Evolutionary conservation across 257 asterid species (phyloP).

Genomic region (Rauvolfia tetraphylla): DNA sequence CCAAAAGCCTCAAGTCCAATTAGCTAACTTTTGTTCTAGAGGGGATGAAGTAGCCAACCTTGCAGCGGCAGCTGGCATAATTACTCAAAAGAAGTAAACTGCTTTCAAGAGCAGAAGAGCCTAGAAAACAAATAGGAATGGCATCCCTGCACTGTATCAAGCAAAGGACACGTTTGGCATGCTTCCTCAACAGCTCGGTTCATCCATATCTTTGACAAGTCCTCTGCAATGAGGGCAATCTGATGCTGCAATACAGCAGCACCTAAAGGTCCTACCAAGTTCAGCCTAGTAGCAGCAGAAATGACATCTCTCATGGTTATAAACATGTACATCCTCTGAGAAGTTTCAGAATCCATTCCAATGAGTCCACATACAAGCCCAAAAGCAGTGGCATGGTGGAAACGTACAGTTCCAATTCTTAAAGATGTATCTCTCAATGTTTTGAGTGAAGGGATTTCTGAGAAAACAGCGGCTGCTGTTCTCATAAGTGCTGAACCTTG

Average conservation of each 20-base stretch:
- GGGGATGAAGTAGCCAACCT: neutral
- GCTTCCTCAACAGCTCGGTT: constrained; percentile 71
- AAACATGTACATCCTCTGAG: constrained; percentile 77
- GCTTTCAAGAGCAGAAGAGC: constrained; percentile 73
- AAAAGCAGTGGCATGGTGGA: constrained; percentile 83
- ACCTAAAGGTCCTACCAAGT: constrained; percentile 81
- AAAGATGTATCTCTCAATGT: constrained; percentile 53
- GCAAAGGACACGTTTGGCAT: constrained; percentile 83
- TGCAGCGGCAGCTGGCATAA: neutral
- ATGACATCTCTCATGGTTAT: constrained; percentile 80
- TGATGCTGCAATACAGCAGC: constrained; percentile 82
- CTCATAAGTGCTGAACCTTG: constrained; percentile 95
- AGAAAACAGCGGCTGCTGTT: constrained; percentile 67
- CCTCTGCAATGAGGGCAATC: constrained; percentile 57
- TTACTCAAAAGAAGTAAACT: neutral
- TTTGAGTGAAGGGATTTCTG: constrained; percentile 54
- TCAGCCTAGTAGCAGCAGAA: constrained; percentile 91
- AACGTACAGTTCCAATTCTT: constrained; percentile 32
- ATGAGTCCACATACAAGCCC: constrained; percentile 79
- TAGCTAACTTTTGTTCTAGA: neutral
- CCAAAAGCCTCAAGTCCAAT: neutral
- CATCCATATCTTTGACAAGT: constrained; percentile 70
- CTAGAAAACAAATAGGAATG: constrained; percentile 94
- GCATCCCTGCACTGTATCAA: constrained; percentile 89
- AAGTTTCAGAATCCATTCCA: constrained; percentile 57